Evolutionary conservation across 352 stramenopile species (phyloP), one percentile per base, ranked within the genome.

Genomic region (Aphanomyces euteiches): DNA sequence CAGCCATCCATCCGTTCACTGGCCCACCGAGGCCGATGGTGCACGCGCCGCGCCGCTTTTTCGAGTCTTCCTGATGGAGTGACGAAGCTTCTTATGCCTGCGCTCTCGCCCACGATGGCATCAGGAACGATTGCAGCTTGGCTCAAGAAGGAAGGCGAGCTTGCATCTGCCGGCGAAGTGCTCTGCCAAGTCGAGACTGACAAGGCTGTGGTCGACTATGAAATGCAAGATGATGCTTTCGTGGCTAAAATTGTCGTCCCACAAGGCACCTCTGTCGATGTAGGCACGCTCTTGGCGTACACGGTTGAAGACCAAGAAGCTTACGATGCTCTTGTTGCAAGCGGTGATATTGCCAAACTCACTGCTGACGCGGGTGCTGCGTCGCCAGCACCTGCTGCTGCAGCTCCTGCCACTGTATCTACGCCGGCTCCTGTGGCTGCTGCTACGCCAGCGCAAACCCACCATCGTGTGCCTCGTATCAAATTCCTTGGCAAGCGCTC

Each of bases 131-230:
- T 99, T 69, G 90, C 95, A 7, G 75, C 85, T 65, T 99, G 96
- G 96, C 93, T 98, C 66, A 92, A 90, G 75, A 85, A 89, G 40
- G 91, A 97, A 69, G 96, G 96, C 60, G 89, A 98, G 13, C 73
- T 85, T 54, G 90, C 98, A 67, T 71, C 74, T 28, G 84, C 96
- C 0, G 96, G 96, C 43, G 92, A 98, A 77, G 88, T 98, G 28
- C 77, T 99, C 36, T 98, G 92, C 77, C 88, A 98, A 67, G 93
- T 99, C 67, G 96, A 99, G 80, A 99, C 97, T 13, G 97, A 99
- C 85, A 99, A 99, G 82, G 97, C 97, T 39, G 96, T 96, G 21
- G 96, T 99, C 48, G 96, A 99, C 80, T 99, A 98, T 77, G 97
- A 99, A 82, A 93, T 97, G 56, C 90, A 98, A 81, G 96, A 99